Evolutionary conservation across 108 stramenopile species (phyloP).

Genomic region (Cylindrotheca closterium): DNA sequence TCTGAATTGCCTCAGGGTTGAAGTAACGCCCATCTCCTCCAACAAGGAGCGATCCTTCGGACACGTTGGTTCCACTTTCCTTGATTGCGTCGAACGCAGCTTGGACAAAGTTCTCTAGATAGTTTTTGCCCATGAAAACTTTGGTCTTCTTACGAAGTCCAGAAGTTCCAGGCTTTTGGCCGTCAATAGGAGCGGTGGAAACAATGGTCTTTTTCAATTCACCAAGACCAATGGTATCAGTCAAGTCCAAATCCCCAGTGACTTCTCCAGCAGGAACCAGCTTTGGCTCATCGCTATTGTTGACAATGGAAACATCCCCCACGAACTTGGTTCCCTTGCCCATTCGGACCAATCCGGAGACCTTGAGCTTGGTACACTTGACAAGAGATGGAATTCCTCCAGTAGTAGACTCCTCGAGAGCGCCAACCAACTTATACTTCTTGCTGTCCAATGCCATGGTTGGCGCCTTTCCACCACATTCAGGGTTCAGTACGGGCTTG

Average conservation of each 20-base stretch:
- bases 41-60: slow-evolving; percentile 90
- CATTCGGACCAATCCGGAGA: slow-evolving; percentile 91
- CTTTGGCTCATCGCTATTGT: slow-evolving; percentile 91
- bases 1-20: slow-evolving; percentile 95
- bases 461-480: slow-evolving; percentile 82
- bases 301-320: slow-evolving; percentile 83
- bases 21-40: slow-evolving; percentile 99
- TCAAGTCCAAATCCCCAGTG: slow-evolving; percentile 86
- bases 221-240: slow-evolving; percentile 84
- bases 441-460: slow-evolving; percentile 90
- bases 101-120: slow-evolving; percentile 99
- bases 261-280: slow-evolving; percentile 83
- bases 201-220: slow-evolving; percentile 77
- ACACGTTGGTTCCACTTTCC: slow-evolving; percentile 82
- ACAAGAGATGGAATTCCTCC: slow-evolving; percentile 93
- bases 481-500: slow-evolving; percentile 90
- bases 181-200: slow-evolving; percentile 87
- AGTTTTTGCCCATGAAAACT: slow-evolving; percentile 91
- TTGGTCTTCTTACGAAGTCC: slow-evolving; percentile 99
- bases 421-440: slow-evolving; percentile 79
- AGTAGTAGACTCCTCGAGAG: slow-evolving; percentile 88
- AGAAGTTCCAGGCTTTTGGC: slow-evolving; percentile 99
- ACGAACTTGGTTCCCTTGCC: slow-evolving; percentile 84
- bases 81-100: slow-evolving; percentile 91
- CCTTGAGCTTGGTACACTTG: slow-evolving; percentile 81